Evolutionary conservation across 331 rosid species (phyloP).

Genomic region (Phaseolus coccineus): DNA sequence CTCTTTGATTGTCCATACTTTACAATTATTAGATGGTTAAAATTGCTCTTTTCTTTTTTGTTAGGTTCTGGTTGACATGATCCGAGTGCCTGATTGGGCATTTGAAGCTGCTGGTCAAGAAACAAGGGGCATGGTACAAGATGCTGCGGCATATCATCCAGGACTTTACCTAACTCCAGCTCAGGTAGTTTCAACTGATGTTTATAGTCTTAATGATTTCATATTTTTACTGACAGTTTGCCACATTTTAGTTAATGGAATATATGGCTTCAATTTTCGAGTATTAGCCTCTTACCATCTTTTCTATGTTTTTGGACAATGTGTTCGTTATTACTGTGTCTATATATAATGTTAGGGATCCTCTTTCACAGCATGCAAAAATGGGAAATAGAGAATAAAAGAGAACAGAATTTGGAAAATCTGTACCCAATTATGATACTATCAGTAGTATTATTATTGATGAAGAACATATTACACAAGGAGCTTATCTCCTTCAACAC

Average conservation of each 20-base stretch:
- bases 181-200: constrained; percentile 61
- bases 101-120: constrained; percentile 98
- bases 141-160: constrained; percentile 87
- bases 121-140: constrained; percentile 90
- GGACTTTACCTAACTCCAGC: constrained; percentile 95
- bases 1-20: constrained; percentile 28
- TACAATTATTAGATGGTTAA: constrained; percentile 32
- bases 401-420: too few species aligned
- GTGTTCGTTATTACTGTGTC: constrained; percentile 3
- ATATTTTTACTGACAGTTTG: constrained; percentile 22
- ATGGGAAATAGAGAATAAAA: too few species aligned
- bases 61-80: constrained; percentile 89
- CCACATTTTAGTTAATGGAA: constrained; percentile 11
- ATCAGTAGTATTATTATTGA: too few species aligned
- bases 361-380: too few species aligned
- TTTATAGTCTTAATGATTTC: constrained; percentile 22
- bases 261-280: constrained; percentile 21
- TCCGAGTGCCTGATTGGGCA: constrained; percentile 98
- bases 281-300: constrained; percentile 1
- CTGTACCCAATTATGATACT: too few species aligned
- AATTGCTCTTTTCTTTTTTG: constrained; percentile 44
- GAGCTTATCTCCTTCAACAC: too few species aligned
- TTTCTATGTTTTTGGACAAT: constrained; percentile 7
- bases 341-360: not conserved
- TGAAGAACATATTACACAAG: too few species aligned